Percentiles rank a stretch among this genome's conserved stretches.
Conservation (phyloP, 352 stramenopile species). For the Aphanomyces stellatus region DNA sequence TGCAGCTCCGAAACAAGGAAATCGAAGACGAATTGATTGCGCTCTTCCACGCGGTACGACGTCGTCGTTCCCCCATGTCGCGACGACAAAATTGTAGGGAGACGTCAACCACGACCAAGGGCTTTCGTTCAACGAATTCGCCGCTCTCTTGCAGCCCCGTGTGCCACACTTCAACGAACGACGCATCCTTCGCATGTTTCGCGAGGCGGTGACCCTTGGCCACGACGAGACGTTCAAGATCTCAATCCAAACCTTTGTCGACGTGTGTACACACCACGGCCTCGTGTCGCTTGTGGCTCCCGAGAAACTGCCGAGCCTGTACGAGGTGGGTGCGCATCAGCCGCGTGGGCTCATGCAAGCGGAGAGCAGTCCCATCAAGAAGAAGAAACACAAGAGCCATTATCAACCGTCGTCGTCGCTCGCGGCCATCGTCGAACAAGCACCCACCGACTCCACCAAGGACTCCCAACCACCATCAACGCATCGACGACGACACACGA, state of each 20-base stretch:
- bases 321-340: conserved; percentile 18
- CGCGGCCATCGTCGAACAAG: no score
- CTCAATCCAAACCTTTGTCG: conserved; percentile 58
- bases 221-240: conserved; percentile 50
- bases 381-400: no score
- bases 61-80: no score
- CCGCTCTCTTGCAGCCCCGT: conserved; percentile 44
- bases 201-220: conserved; percentile 52
- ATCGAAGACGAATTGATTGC: conserved; percentile 7
- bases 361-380: no score
- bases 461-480: no score
- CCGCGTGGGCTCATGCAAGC: no score
- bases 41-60: conserved; percentile 7
- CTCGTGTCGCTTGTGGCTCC: conserved; percentile 55
- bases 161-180: conserved; percentile 56
- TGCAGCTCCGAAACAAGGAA: conserved; percentile 14
- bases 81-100: no score
- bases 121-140: conserved; percentile 59
- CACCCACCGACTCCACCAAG: no score
- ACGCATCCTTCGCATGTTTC: conserved; percentile 66
- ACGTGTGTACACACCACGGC: conserved; percentile 62
- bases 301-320: conserved; percentile 47
- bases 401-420: no score
- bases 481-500: no score
- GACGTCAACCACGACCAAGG: conserved; percentile 68